Evolutionary conservation across 306 rosid species (phyloP).

Genomic region (Glycine latifolia): DNA sequence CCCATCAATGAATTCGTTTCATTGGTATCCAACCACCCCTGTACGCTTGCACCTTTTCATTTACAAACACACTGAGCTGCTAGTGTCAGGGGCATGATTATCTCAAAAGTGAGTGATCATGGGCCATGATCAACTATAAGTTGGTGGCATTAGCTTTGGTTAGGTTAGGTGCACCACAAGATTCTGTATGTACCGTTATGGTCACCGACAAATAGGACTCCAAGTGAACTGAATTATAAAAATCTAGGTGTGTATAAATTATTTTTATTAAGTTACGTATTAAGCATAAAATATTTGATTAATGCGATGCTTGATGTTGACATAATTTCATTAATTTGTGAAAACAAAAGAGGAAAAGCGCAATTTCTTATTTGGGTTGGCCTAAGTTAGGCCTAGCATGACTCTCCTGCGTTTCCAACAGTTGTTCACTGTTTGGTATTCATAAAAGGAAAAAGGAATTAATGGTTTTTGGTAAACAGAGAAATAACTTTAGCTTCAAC

Average conservation of each 20-base stretch:
- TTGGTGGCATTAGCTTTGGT: constrained; percentile 4
- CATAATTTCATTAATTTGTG: not conserved
- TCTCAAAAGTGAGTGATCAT: not conserved
- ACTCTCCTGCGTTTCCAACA: constrained; percentile 7
- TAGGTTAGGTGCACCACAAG: not conserved
- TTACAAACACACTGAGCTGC: not conserved
- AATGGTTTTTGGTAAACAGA: not conserved
- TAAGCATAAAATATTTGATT: not conserved
- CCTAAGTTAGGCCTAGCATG: not conserved
- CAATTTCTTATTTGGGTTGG: not conserved
- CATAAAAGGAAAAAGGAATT: not conserved
- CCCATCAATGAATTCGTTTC: not conserved
- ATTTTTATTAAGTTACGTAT: not conserved
- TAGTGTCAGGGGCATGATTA: constrained; percentile 11
- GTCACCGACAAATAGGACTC: not conserved
- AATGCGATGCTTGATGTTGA: not conserved
- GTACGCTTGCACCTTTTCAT: not conserved
- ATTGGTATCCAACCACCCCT: not conserved
- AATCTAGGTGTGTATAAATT: not conserved
- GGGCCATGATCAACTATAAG: constrained; percentile 4
- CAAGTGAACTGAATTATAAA: not conserved
- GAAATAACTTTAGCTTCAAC: not conserved
- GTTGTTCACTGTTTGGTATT: not conserved
- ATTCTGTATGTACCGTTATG: not conserved
- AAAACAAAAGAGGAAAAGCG: not conserved